Evolutionary conservation across 2,329 filamentous ascomycete species (phyloP).

Genomic region (Penicillium sp.): DNA sequence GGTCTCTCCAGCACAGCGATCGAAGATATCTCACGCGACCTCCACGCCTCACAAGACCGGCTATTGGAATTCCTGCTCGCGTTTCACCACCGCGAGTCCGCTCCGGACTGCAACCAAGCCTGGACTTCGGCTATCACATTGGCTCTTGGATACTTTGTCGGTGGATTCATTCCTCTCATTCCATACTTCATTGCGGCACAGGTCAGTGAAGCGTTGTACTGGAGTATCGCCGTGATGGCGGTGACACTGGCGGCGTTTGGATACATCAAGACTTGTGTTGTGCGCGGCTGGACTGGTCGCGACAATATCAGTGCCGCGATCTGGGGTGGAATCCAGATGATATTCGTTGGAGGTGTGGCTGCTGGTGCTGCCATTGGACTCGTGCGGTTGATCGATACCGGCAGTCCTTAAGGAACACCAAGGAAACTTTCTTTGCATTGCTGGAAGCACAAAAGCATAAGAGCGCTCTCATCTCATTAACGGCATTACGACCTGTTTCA

Average conservation of each 20-base stretch:
- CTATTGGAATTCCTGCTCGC: conserved; percentile 50
- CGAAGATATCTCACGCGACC: conserved; percentile 35
- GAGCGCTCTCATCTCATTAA: conserved; percentile 5
- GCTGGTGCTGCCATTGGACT: conserved; percentile 66
- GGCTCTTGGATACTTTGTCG: conserved; percentile 67
- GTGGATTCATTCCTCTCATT: conserved; percentile 68
- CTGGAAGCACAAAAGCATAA: conserved; percentile 7
- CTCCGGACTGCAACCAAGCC: conserved; percentile 47
- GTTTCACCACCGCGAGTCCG: conserved; percentile 49
- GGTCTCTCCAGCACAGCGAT: conserved; percentile 39
- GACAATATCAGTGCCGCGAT: conserved; percentile 55
- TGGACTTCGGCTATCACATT: conserved; percentile 63
- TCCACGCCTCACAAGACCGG: conserved; percentile 39
- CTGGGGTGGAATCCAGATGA: conserved; percentile 64
- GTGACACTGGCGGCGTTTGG: conserved; percentile 44
- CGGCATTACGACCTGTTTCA: neutral
- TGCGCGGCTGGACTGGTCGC: conserved; percentile 45
- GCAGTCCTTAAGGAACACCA: conserved; percentile 7
- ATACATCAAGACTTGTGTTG: conserved; percentile 47
- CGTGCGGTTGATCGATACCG: conserved; percentile 56
- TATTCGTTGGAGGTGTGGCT: conserved; percentile 64
- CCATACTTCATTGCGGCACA: conserved; percentile 64
- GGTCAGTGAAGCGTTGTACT: conserved; percentile 52
- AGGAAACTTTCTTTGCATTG: neutral
- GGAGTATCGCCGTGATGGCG: conserved; percentile 44